Evolutionary conservation across 306 rosid species (phyloP), one percentile per base, ranked within the genome.

Genomic region (Vigna angularis): DNA sequence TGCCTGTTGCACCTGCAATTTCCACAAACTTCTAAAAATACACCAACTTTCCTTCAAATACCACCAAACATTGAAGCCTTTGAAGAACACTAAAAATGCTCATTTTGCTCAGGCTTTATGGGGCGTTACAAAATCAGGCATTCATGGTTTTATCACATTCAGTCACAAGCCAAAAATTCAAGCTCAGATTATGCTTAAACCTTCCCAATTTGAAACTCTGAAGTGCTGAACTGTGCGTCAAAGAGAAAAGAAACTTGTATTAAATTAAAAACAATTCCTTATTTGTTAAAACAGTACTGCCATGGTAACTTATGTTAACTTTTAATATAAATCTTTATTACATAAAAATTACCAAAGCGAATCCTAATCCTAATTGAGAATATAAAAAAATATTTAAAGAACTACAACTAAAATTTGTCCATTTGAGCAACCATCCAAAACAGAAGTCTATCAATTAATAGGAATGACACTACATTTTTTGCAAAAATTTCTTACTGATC

Each of bases 91-190:
- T 28, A 28, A 22, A 71, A 12, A 53, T 17, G 28, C 12, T 73
- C 6, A 40, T n/a, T 6, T 18, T 14, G 3, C 40, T 26, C 2
- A 4, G 1, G 7, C 3, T 58, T 58, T 26, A 14, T 58, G 6
- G 3, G 57, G 36, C 22, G 49, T 61, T 71, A 36, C 9, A 3
- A 26, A 11, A 42, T 9, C 13, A 26, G 9, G 3, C 49, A 72
- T 66, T 18, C 28, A 62, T 63, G 45, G 26, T 42, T 76, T 40
- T 76, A 38, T 56, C 14, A 32, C 40, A 51, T 58, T 30, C 3
- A 6, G 66, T 28, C 20, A 28, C 10, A 13, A 26, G 16, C 10
- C 56, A 22, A 14, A 38, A 6, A 14, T 38, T 71, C 38, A 40
- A 40, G 26, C 9, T 18, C 30, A 38, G 4, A 16, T n/a, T 42